Percentiles rank a stretch among this genome's conserved stretches.
phyloP scores from a whole-genome alignment of 2,329 filamentous ascomycete genomes.

The Pseudogymnoascus sp. region DNA sequence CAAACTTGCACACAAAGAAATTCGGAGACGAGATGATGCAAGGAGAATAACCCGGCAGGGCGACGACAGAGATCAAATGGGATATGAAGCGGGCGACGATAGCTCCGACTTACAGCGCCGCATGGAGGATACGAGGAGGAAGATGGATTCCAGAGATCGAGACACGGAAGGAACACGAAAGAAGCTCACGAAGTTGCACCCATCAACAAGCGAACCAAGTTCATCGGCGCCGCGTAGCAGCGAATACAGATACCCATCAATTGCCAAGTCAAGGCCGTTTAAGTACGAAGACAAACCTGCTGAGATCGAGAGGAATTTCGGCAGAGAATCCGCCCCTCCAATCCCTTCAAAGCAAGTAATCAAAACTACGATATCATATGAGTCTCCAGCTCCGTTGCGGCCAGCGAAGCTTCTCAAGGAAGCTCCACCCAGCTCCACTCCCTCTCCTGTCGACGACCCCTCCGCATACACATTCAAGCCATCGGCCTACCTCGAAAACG shows the following conservation, averaged over 20 bases:
- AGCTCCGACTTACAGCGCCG: slow-evolving; percentile 41
- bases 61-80: slow-evolving; percentile 40
- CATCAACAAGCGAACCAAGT: slow-evolving; percentile 19
- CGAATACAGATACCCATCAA: slow-evolving; percentile 49
- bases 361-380: not conserved
- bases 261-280: slow-evolving; percentile 43
- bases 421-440: slow-evolving; percentile 11
- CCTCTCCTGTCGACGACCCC: slow-evolving; percentile 11
- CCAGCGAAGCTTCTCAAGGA: slow-evolving; percentile 22
- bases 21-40: slow-evolving; percentile 56
- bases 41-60: slow-evolving; percentile 50
- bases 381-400: slow-evolving; percentile 15
- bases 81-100: slow-evolving; percentile 25
- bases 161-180: slow-evolving; percentile 16
- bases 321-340: slow-evolving; percentile 20
- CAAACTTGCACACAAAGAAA: slow-evolving; percentile 64
- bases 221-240: slow-evolving; percentile 17
- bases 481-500: slow-evolving; percentile 82
- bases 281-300: slow-evolving; percentile 29
- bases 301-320: not conserved
- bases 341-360: slow-evolving; percentile 21
- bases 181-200: slow-evolving; percentile 20
- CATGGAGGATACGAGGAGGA: slow-evolving; percentile 42
- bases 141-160: slow-evolving; percentile 27
- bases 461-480: slow-evolving; percentile 67